Evolutionary conservation across 2,329 filamentous ascomycete genomes (phyloP), one percentile per base, ranked within the genome.

Genomic region (Penicillium sp.): DNA sequence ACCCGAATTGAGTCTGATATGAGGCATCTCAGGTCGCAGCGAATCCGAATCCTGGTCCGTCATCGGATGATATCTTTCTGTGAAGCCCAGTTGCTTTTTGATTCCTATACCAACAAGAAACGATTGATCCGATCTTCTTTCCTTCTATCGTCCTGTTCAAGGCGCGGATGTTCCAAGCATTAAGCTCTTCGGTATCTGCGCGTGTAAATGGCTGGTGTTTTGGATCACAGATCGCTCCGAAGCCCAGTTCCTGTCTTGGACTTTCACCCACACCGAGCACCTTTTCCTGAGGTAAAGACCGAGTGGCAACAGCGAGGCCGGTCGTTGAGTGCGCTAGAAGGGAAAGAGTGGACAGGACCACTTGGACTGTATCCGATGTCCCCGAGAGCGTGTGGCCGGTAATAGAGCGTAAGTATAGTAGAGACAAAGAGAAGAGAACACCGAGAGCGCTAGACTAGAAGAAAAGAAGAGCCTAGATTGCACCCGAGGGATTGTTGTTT

Each of bases 1-100:
- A 44, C 81, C 84, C 25, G 84, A 86, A 67, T 88, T 87, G 60
- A 88, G 78, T 54, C 84, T 83, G 56, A 88, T 83, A 61, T 87
- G 85, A 61, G 85, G 84, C 58, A 81, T 71, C 44, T 57, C 61
- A 23, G 33, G 45, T 37, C 45, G 55, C 22, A 29, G 23, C 4
- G 49, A 41, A 25, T 57, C 54, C 31, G 56, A 54, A 41, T 53
- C 55, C 20, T 55, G 54, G 44, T 64, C 60, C 25, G 62, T 62
- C 58, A 64, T 67, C 41, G 26, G 12, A 23, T 33, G 25, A 4
- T 22, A 4, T 35, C 6, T 14, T 43, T 22, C 8, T 46, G 6
- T 12, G 12, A 4, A 23, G 12, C 35, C 14, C 22, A 1, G 31
- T 26, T 35, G 29, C 22, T 14, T 48, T 37, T 26, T 20, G 15